Evolutionary conservation across 2,329 filamentous ascomycete genomes (phyloP).

Genomic region (Emydomyces testavorans): DNA sequence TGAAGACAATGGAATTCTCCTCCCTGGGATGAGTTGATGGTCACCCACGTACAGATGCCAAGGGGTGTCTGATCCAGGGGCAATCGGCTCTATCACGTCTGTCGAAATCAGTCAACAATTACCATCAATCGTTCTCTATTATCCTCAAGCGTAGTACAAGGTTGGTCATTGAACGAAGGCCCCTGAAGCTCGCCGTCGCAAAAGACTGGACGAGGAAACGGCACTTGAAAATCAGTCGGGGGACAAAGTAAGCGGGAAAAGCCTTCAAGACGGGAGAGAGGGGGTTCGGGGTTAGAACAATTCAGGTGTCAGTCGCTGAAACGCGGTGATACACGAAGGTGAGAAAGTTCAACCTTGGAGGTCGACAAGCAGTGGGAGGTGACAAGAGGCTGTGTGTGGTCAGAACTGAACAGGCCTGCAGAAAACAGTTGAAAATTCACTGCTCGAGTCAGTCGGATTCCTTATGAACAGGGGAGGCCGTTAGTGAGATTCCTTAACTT

Average conservation of each 20-base stretch:
- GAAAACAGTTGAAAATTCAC: too few species aligned
- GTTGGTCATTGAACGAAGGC: neutral
- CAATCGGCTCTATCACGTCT: neutral
- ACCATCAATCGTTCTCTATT: neutral
- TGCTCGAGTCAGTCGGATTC: too few species aligned
- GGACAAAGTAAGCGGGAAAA: neutral
- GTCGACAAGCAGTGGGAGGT: neutral
- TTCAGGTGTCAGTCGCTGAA: conserved; percentile 10
- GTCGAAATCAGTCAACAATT: neutral
- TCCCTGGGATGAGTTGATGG: neutral
- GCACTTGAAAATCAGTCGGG: neutral
- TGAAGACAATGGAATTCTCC: neutral
- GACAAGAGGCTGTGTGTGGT: neutral
- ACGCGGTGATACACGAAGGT: conserved; percentile 8
- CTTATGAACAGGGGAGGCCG: too few species aligned
- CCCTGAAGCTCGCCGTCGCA: neutral
- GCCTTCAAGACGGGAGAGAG: neutral
- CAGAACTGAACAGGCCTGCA: too few species aligned
- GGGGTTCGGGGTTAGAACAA: neutral
- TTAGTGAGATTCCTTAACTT: too few species aligned
- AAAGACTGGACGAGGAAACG: neutral
- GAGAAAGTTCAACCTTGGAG: neutral
- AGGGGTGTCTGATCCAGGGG: conserved; percentile 5
- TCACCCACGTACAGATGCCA: neutral
- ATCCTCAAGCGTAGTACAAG: neutral